Evolutionary conservation across 2,329 filamentous ascomycete species (phyloP).

Genomic region (Bisporella sp.): DNA sequence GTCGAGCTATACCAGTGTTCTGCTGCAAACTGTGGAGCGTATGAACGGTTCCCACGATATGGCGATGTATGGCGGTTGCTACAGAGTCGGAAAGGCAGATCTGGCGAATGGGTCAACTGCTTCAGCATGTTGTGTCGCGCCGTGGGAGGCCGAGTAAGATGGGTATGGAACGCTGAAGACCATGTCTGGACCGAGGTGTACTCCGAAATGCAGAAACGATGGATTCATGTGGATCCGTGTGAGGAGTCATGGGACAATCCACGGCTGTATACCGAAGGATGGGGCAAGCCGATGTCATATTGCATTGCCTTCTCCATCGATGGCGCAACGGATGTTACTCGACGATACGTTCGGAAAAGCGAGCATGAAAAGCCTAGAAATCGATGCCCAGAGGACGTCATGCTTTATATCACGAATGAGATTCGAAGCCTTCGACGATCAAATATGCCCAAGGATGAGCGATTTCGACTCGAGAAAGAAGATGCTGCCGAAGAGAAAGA

Average conservation of each 20-base stretch:
- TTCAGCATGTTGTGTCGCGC: conserved; percentile 98
- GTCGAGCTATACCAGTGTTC: conserved; percentile 92
- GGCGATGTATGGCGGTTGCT: conserved; percentile 91
- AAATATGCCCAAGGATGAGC: conserved; percentile 80
- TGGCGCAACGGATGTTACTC: conserved; percentile 61
- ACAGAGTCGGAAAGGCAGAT: conserved; percentile 77
- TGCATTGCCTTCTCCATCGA: conserved; percentile 96
- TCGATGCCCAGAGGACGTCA: conserved; percentile 78
- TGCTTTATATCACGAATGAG: conserved; percentile 87
- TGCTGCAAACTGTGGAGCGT: conserved; percentile 63
- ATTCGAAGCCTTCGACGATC: conserved; percentile 77
- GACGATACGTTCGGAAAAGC: conserved; percentile 63
- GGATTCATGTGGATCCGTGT: conserved; percentile 95
- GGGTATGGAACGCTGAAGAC: conserved; percentile 98
- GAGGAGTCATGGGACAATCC: conserved; percentile 96
- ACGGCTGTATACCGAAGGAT: conserved; percentile 85
- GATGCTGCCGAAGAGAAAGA: conserved; percentile 70
- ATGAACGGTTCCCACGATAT: conserved; percentile 88
- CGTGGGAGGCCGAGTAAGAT: conserved; percentile 82
- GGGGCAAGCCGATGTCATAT: conserved; percentile 95
- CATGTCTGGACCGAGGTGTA: conserved; percentile 98
- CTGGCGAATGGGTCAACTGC: conserved; percentile 96
- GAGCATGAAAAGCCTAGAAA: conserved; percentile 69
- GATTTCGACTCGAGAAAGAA: conserved; percentile 74
- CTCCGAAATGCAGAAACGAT: conserved; percentile 85